phyloP scores from a whole-genome alignment of 805 yeast genomes.

The Metschnikowia arizonensis region DNA sequence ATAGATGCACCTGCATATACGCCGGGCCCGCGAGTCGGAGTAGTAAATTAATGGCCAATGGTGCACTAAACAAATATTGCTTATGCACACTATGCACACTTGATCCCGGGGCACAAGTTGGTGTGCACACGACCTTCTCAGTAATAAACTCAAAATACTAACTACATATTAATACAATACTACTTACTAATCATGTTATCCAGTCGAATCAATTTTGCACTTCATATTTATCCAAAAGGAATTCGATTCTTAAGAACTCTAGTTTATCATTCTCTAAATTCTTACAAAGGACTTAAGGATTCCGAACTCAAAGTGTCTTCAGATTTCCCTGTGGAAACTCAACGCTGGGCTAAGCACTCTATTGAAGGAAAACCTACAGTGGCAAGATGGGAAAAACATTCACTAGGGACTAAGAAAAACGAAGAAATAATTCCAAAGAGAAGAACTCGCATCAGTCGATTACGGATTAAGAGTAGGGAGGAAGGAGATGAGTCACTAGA shows the following conservation, averaged over 20 bases:
- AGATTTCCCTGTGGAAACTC: conserved; percentile 5
- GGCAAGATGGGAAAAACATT: conserved; percentile 11
- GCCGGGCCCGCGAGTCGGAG: too few relatives aligned
- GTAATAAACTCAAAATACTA: too few relatives aligned
- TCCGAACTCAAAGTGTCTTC: conserved; percentile 6
- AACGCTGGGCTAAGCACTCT: conserved; percentile 5
- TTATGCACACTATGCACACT: too few relatives aligned
- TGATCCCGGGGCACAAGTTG: too few relatives aligned
- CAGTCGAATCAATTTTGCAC: neutral
- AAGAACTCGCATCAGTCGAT: conserved; percentile 2
- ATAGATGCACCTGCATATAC: too few relatives aligned
- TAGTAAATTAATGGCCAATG: too few relatives aligned
- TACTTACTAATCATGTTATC: neutral
- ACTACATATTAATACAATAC: neutral
- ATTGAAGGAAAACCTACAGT: neutral
- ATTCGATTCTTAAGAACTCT: conserved; percentile 26
- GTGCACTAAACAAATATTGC: too few relatives aligned
- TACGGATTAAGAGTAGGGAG: neutral
- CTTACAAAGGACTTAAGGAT: neutral
- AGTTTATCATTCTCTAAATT: conserved; percentile 15
- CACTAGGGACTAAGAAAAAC: neutral
- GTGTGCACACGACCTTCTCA: too few relatives aligned
- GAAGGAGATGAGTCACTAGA: neutral
- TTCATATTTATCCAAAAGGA: neutral
- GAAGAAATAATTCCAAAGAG: neutral